Base-by-base conservation (phyloP, 805 yeast genomes). In the Barnettozyma populi region DNA sequence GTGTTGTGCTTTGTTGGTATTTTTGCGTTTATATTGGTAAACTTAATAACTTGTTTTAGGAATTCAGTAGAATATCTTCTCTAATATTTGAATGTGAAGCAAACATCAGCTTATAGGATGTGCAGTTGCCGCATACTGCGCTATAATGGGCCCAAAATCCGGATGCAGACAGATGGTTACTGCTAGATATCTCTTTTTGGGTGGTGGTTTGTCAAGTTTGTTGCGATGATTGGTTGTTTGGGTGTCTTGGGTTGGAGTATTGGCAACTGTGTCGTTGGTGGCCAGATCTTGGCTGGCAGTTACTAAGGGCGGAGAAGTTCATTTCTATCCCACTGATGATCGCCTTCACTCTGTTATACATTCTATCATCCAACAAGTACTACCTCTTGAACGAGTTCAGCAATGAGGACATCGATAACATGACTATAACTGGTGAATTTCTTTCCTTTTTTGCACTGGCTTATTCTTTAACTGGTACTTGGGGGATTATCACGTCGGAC, bases 221-320 rank as follows among this genome's bases (percentile, higher is more conserved):
- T 87, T 41, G 82, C 88, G 5, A 63, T 89, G 37, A 78, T 85
- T 35, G 77, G 87, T 40, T 79, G 86, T 49, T 64, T 86, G 38
- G 95, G 96, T 43, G 84, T 84, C 14, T 63, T 86, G 56, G 96
- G 96, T n/a, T 89, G 96, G 96, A 79, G 92, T n/a, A 82, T 89
- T 32, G 90, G 88, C n/a, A 88, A 87, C 61, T 78, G 86, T 55
- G 94, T 88, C 43, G 82, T 87, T 48, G 96, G 95, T 35, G 97
- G 97, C 18, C 90, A 89, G 65, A 83, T 89, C 50, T 65, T 89
- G 42, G 72, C 79, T 8, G 75, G 84, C 82, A 82, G 50, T 74
- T 89, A 32, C 67, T 86, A 35, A 71, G 70, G 52, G 84, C 84
- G 27, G 96, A 89, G 62, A 75, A 85, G 16, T 65, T 72, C 36